Evolutionary conservation across 495 filamentous ascomycete genomes (phyloP), one percentile per base, ranked within the genome.

Genomic region (Aspergillus nidulans): DNA sequence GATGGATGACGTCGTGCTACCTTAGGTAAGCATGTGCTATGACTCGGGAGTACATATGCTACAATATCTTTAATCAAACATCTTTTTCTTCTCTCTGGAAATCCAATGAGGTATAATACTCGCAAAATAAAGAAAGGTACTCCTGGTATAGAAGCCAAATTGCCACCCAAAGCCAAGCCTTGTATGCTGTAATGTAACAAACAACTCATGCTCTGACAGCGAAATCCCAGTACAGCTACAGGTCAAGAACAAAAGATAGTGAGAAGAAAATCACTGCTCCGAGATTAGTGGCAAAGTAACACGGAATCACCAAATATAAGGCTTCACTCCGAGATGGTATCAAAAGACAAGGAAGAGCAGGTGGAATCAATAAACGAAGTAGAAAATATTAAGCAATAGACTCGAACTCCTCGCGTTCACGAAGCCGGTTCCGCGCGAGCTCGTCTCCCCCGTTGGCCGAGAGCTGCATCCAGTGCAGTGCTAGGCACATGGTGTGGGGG

Each of bases 391-490:
- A 77, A 57, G 72, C 71, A 61, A 77, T 75, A 56, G 76, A 74
- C 63, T 79, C 73, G 61, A 85, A 79, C 60, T 84, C 81, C 57
- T 85, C 82, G 6, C 81, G 73, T 69, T 92, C 88, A 55, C 88
- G 81, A 69, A 97, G 80, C 68, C 91, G 88, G 66, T 89, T 89
- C 66, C 81, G 85, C 24, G 94, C 94, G 57, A 97, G 77, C 63
- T 88, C 82, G 69, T 98, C 94, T 9, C 91, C 91, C 32, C 92
- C 92, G 49, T 77, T 82, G 53, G 89, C 87, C 38, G 89, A 91
- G 57, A 92, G 74, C 74, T 91, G 91, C 94, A 97, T 97, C 94
- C 94, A 98, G 73, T 98, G 94, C 64, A 96, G 87, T 4, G 95
- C 92, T 50, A 97, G 79, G 64, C 92, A 96, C 88, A 98, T 96